Evolutionary conservation across 192 early-diverging fungal species (phyloP).

Genomic region (Phycomyces blakesleeanus): DNA sequence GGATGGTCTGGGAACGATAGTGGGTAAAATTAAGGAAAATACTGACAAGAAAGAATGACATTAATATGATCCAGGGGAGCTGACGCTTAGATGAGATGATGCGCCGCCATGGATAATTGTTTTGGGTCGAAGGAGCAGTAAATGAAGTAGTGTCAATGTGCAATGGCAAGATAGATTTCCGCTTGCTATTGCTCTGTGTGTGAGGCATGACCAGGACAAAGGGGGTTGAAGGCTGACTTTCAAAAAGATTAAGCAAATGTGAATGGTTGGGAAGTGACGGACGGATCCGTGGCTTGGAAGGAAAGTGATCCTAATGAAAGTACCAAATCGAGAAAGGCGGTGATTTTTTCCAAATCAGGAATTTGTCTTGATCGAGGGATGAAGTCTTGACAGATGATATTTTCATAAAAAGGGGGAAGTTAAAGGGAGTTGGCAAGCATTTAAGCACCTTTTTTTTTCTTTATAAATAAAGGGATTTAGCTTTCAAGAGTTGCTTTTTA

Average conservation of each 20-base stretch:
- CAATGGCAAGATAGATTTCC: constrained; percentile 16
- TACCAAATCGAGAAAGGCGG: background rate
- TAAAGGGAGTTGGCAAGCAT: no score
- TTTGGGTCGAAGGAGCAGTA: constrained; percentile 1
- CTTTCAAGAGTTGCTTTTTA: background rate
- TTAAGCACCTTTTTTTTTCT: no score
- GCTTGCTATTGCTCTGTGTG: constrained; percentile 5
- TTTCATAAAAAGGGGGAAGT: no score
- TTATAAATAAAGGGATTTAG: no score
- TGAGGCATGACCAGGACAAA: constrained; percentile 1
- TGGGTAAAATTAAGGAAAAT: constrained; percentile 3
- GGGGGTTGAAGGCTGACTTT: background rate
- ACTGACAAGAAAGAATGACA: constrained; percentile 7
- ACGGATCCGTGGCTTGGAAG: no score
- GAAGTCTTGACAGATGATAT: no score
- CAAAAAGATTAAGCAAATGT: background rate
- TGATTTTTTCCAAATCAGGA: background rate
- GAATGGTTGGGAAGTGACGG: background rate
- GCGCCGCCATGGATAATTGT: constrained; percentile 7
- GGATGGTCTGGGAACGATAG: background rate
- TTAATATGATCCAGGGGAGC: constrained; percentile 4
- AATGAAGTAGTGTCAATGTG: constrained; percentile 22
- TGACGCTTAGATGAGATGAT: constrained; percentile 8
- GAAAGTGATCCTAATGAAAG: no score
- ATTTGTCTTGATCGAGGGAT: background rate